These are phyloP conservation scores for Aspergillus fijiensis DNA, from an alignment of 2,329 filamentous ascomycete genomes.

Conservation along the genomic window DNA sequence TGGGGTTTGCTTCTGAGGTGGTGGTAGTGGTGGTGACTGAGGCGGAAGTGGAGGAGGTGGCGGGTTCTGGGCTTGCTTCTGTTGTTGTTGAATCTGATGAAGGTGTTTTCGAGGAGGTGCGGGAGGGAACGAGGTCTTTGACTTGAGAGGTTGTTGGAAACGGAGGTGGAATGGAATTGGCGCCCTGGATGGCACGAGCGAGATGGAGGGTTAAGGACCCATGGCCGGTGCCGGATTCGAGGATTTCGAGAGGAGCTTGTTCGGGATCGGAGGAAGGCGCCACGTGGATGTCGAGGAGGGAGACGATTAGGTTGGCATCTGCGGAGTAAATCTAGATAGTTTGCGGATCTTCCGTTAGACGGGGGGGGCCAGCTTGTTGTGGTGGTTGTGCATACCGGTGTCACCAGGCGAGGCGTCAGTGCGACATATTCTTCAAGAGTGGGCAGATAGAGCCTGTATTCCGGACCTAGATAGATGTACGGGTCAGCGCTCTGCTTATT, in stretches of 20 bases:
- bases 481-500: not conserved
- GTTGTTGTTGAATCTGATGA: too few relatives aligned
- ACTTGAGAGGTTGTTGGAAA: conserved; percentile 39
- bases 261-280: conserved; percentile 35
- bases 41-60: conserved; percentile 32
- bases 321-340: conserved; percentile 65
- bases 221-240: conserved; percentile 84
- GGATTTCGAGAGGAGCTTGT: conserved; percentile 63
- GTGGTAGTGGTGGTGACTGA: conserved; percentile 5
- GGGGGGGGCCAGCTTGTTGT: not conserved
- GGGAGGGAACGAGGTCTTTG: conserved; percentile 31
- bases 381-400: conserved; percentile 56
- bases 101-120: conserved; percentile 22
- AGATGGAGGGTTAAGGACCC: conserved; percentile 75
- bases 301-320: conserved; percentile 73
- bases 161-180: conserved; percentile 58
- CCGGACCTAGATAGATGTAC: conserved; percentile 34
- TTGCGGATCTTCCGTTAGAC: conserved; percentile 4
- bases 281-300: conserved; percentile 71
- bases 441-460: conserved; percentile 62
- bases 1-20: not conserved
- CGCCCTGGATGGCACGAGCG: conserved; percentile 71
- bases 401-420: conserved; percentile 68
- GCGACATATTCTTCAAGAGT: conserved; percentile 72
- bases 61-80: too few relatives aligned